Evolutionary conservation across 768 basidiomycete species (phyloP), one percentile per base, ranked within the genome.

Genomic region (Lactarius pseudohatsudake): DNA sequence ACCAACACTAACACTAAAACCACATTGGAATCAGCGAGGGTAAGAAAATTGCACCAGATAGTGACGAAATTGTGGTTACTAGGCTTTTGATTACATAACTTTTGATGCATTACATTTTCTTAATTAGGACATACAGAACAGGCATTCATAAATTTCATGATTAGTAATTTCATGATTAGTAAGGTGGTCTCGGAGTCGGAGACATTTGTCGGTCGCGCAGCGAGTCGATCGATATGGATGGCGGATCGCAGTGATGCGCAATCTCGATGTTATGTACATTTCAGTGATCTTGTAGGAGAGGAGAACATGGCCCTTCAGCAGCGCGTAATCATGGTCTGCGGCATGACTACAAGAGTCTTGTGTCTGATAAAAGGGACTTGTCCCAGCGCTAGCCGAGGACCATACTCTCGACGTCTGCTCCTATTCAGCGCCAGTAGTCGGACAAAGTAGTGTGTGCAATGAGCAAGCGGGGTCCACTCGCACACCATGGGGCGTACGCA

Each of bases 401-500:
- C 47, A 8, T n/a, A 11, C 57, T 7, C 28, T 22, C 38, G 18
- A 58, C 47, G 4, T 28, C 50, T 22, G 11, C 38, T n/a, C 34
- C 32, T 32, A 2, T 43, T 8, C n/a, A 47, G 10, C 22, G 47
- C 47, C 47, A 26, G 11, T 22, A 10, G 5, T 50, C 2, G 41
- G 13, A 5, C 18, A 11, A 53, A 26, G 50, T 22, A 7, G 13
- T 53, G 53, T 55, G 6, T 16, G 3, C 18, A 3, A n/a, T 0
- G 56, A 26, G 36, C 54, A 34, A 32, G 61, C 30, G 20, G 16
- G 11, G 28, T n/a, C 30, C 30, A n/a, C 30, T 40, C 38, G 47
- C 57, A 66, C 65, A 36, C 16, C 57, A 9, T 61, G 61, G 30
- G 62, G 61, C 40, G 56, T 55, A 15, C 61, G 61, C 47, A 66